Conservation (phyloP, 306 rosid genomes). For the Cicer judaicum region DNA sequence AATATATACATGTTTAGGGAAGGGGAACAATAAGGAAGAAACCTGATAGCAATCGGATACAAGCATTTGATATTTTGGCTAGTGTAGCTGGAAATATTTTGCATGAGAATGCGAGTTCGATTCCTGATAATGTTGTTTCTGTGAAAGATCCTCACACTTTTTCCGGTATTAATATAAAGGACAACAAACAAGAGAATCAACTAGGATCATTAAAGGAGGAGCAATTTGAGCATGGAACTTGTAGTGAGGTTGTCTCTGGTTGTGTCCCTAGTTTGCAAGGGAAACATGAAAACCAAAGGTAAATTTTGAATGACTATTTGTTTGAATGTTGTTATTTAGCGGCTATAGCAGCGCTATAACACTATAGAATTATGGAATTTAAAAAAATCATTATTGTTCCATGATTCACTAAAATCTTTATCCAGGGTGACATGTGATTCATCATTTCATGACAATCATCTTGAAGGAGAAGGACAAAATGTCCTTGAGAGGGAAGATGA, state of each 20-base stretch:
- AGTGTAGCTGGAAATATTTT: conserved; percentile 69
- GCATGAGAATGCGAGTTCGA: conserved; percentile 52
- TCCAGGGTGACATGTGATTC: conserved; percentile 43
- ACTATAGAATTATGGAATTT: no score
- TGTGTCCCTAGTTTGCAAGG: conserved; percentile 42
- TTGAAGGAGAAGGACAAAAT: conserved; percentile 59
- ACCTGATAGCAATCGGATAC: conserved; percentile 53
- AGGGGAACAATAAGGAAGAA: conserved; percentile 62
- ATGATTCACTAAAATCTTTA: conserved; percentile 28
- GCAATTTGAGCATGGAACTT: conserved; percentile 48
- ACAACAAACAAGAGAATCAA: conserved; percentile 42
- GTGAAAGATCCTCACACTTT: conserved; percentile 37
- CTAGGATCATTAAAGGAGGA: conserved; percentile 45
- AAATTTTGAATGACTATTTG: conserved; percentile 39
- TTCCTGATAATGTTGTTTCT: conserved; percentile 38
- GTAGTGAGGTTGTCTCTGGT: conserved; percentile 44
- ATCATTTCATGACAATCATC: conserved; percentile 40
- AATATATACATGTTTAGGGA: conserved; percentile 57
- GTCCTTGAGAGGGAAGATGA: conserved; percentile 53
- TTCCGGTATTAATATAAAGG: conserved; percentile 31
- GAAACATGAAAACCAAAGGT: conserved; percentile 54
- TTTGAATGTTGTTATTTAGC: neutral
- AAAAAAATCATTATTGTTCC: neutral
- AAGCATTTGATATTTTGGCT: conserved; percentile 74
- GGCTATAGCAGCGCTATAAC: no score